These are phyloP conservation scores for Colletotrichum tropicale DNA, from an alignment of 2,329 filamentous ascomycete species.

Conservation along the genomic window DNA sequence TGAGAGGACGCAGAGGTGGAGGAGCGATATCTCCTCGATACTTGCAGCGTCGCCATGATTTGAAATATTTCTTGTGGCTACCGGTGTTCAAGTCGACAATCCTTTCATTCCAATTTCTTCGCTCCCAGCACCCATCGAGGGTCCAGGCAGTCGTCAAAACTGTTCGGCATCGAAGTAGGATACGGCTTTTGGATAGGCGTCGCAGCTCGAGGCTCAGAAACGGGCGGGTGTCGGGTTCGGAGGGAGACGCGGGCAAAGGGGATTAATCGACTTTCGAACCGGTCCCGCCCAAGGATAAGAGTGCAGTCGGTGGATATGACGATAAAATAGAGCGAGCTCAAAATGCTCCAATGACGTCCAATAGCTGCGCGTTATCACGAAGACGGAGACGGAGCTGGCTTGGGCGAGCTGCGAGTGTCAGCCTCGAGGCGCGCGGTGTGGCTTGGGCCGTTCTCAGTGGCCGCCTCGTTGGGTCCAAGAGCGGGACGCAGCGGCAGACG, in stretches of 20 bases:
- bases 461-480: background rate
- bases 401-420: conserved; percentile 8
- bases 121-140: conserved; percentile 37
- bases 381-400: background rate
- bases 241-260: background rate
- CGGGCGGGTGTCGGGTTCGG: background rate
- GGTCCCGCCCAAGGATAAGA: background rate
- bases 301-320: conserved; percentile 32
- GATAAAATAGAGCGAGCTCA: conserved; percentile 25
- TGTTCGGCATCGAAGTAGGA: conserved; percentile 19
- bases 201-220: conserved; percentile 4
- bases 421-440: conserved; percentile 16
- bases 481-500: background rate
- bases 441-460: conserved; percentile 8
- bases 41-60: conserved; percentile 55
- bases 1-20: conserved; percentile 66
- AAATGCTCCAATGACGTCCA: background rate
- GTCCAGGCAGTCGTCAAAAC: conserved; percentile 27
- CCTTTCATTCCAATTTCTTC: conserved; percentile 20
- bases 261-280: background rate
- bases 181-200: background rate
- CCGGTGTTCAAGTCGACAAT: background rate
- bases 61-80: background rate
- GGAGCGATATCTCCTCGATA: conserved; percentile 61
- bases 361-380: background rate